These are phyloP conservation scores for Mycena galopus DNA, from an alignment of 768 basidiomycete species.

Conservation along the genomic window DNA sequence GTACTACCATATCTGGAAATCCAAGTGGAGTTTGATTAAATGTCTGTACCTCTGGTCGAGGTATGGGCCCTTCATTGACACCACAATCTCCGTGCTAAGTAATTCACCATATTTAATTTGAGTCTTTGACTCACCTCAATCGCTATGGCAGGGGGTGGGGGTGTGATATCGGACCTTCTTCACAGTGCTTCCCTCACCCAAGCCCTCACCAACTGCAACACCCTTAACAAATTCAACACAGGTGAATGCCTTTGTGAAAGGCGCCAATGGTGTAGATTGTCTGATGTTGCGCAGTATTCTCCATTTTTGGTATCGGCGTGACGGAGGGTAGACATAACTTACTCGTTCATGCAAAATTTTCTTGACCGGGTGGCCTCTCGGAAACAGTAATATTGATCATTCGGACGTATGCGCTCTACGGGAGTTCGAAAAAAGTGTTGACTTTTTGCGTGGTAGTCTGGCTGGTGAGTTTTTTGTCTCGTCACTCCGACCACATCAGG, in stretches of 20 bases:
- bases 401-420: conserved; percentile 27
- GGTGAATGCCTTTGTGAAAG: not conserved
- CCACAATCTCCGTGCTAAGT: conserved; percentile 35
- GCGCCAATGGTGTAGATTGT: not conserved
- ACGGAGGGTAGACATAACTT: not conserved
- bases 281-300: not conserved
- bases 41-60: conserved; percentile 43
- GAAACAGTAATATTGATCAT: conserved; percentile 19
- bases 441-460: not conserved
- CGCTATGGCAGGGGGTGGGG: not conserved
- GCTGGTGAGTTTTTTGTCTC: not conserved
- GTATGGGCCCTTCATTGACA: conserved; percentile 43
- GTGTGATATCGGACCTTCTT: not conserved
- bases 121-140: not conserved
- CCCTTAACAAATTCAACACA: not conserved
- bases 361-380: not conserved
- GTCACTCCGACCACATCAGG: not conserved
- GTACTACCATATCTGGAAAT: conserved; percentile 37
- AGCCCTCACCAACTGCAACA: not conserved
- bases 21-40: conserved; percentile 40
- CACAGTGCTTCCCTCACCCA: not conserved
- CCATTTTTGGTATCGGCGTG: not conserved
- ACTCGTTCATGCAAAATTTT: too few relatives aligned
- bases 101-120: not conserved
- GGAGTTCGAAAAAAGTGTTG: conserved; percentile 5